phyloP scores from a whole-genome alignment of 2,329 filamentous ascomycete genomes.

The Leptographium lundbergii region DNA sequence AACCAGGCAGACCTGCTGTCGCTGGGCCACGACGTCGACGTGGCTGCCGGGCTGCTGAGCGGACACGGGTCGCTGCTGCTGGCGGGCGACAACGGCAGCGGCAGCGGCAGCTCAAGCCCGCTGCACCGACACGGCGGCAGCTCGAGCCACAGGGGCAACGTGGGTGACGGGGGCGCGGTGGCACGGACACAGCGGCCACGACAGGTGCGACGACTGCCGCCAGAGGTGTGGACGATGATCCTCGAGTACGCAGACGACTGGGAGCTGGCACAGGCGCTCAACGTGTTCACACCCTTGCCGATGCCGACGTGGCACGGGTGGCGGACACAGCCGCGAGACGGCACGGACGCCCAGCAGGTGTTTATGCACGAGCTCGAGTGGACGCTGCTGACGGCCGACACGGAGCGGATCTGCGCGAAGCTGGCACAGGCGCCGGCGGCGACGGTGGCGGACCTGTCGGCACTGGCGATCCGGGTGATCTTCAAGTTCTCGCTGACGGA shows the following conservation, averaged over 20 bases:
- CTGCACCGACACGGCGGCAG: background rate
- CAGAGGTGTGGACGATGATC: conserved; percentile 82
- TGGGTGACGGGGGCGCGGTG: background rate
- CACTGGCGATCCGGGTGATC: conserved; percentile 73
- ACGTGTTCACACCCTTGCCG: conserved; percentile 65
- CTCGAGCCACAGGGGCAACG: background rate
- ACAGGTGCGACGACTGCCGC: conserved; percentile 46
- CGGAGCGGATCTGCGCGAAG: conserved; percentile 59
- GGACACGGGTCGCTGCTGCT: background rate
- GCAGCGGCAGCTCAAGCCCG: background rate
- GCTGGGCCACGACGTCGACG: conserved; percentile 58
- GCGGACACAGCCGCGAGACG: conserved; percentile 44
- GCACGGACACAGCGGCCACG: conserved; percentile 11
- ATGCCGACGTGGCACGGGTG: conserved; percentile 53
- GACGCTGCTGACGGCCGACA: conserved; percentile 62
- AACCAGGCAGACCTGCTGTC: conserved; percentile 66
- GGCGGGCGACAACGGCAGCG: background rate
- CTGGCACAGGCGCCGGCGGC: conserved; percentile 60
- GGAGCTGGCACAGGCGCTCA: conserved; percentile 74
- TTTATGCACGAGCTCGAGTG: conserved; percentile 75
- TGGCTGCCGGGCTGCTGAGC: conserved; percentile 22
- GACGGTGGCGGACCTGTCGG: conserved; percentile 58
- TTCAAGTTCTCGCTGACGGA: conserved; percentile 81
- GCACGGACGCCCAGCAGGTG: conserved; percentile 53
- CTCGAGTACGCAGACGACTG: conserved; percentile 78